These are phyloP conservation scores for Arachnomyces sp. DNA, from an alignment of 2,329 filamentous ascomycete genomes.

Conservation along the genomic window DNA sequence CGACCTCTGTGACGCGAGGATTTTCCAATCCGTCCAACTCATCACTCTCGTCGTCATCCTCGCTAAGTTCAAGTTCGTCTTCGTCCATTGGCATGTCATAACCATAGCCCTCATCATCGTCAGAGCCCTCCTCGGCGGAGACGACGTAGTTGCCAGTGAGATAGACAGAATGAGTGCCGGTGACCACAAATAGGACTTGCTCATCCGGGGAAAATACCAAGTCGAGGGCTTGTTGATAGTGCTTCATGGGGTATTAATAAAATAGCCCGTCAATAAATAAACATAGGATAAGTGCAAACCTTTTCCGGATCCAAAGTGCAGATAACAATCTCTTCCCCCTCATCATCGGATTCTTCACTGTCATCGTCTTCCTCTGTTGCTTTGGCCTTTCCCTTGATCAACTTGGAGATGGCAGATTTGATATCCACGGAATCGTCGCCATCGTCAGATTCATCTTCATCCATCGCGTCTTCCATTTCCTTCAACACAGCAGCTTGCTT, in stretches of 20 bases:
- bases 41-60: slow-evolving; percentile 61
- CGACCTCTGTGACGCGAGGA: slow-evolving; percentile 76
- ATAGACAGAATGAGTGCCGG: slow-evolving; percentile 81
- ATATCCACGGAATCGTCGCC: slow-evolving; percentile 56
- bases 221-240: slow-evolving; percentile 91
- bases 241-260: slow-evolving; percentile 44
- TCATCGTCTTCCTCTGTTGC: slow-evolving; percentile 57
- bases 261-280: slow-evolving; percentile 2
- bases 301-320: slow-evolving; percentile 92
- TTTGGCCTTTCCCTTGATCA: slow-evolving; percentile 63
- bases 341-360: slow-evolving; percentile 51
- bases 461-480: slow-evolving; percentile 63
- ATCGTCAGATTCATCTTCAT: slow-evolving; percentile 59
- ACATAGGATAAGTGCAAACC: slow-evolving; percentile 48
- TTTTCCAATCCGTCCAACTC: slow-evolving; percentile 71
- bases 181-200: slow-evolving; percentile 84
- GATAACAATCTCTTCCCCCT: slow-evolving; percentile 73
- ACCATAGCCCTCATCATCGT: slow-evolving; percentile 24
- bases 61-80: slow-evolving; percentile 56
- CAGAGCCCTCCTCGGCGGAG: slow-evolving; percentile 49
- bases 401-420: slow-evolving; percentile 45
- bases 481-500: slow-evolving; percentile 68
- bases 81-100: slow-evolving; percentile 26
- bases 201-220: slow-evolving; percentile 86
- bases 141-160: slow-evolving; percentile 96